Percentiles rank a stretch among this genome's conserved stretches.
Evolutionary conservation across 805 yeast species (phyloP).

Genomic region (Debaryomyces tyrocola): DNA sequence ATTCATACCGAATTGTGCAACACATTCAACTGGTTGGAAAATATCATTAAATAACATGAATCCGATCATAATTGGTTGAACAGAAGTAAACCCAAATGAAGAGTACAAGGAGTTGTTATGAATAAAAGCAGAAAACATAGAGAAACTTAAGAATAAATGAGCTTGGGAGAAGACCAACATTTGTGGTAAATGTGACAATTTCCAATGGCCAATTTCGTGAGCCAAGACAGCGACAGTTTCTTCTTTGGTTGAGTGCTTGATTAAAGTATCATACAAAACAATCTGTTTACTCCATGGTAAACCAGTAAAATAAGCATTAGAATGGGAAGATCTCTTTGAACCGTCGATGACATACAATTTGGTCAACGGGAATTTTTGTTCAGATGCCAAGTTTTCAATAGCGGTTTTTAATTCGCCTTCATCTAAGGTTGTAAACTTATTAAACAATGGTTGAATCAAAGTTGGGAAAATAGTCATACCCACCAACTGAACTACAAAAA

Average conservation of each 20-base stretch:
- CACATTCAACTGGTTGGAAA: slow-evolving; percentile 72
- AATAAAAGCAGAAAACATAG: slow-evolving; percentile 76
- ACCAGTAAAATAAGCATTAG: slow-evolving; percentile 95
- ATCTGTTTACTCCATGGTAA: slow-evolving; percentile 96
- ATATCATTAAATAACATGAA: slow-evolving; percentile 77
- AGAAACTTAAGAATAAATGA: slow-evolving; percentile 64
- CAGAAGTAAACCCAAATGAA: slow-evolving; percentile 69
- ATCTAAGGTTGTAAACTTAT: slow-evolving; percentile 85
- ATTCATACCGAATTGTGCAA: slow-evolving; percentile 65
- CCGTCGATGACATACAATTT: slow-evolving; percentile 91
- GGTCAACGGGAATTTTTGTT: slow-evolving; percentile 81
- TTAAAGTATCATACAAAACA: slow-evolving; percentile 88
- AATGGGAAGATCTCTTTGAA: slow-evolving; percentile 94
- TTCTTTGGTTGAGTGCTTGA: slow-evolving; percentile 69
- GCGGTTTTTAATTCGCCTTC: slow-evolving; percentile 84
- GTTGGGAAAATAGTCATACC: slow-evolving; percentile 79
- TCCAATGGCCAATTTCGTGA: slow-evolving; percentile 99
- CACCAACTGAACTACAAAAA: slow-evolving; percentile 69
- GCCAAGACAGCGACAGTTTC: slow-evolving; percentile 94
- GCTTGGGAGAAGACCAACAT: slow-evolving; percentile 64
- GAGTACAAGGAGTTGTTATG: slow-evolving; percentile 74
- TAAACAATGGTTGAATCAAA: slow-evolving; percentile 88
- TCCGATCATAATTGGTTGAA: slow-evolving; percentile 77
- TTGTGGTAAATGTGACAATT: slow-evolving; percentile 80
- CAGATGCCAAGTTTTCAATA: slow-evolving; percentile 75